Evolutionary conservation across 108 stramenopile genomes (phyloP), one percentile per base, ranked within the genome.

Genomic region (Discostella pseudostelligera): DNA sequence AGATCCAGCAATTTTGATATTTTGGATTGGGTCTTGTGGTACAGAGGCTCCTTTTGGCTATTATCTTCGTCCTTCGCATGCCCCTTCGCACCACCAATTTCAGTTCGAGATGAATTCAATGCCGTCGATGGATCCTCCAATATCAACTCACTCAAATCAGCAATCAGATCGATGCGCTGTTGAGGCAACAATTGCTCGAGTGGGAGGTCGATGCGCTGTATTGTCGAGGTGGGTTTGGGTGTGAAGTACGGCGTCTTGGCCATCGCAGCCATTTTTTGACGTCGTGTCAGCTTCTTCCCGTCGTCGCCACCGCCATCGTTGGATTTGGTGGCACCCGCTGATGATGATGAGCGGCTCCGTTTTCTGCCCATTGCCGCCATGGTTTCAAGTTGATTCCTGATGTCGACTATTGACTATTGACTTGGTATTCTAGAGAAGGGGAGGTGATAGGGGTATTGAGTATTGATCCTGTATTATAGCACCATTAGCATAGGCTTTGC

Each of bases 131-230:
- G 88, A 62, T 88, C 81, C 67, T 87, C 86, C 58, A 93, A 46
- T 8, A 93, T 81, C 10, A 82, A 61, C 65, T 93, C 92, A 62
- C 85, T 83, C 9, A 93, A 39, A 39, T 87, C 82, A 9, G 92
- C 92, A 64, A 93, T 89, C 26, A 88, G 62, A 40, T 89, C 87
- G 29, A 74, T 74, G 22, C 74, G 60, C 53, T 62, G 53, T 50
- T 75, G 74, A 6, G 74, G 74, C 56, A 68, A 61, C 49, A 75
- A 20, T n/a, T 46, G 16, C 11, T 65, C 67, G 24, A 68, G 17
- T n/a, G 67, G 61, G 29, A 56, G 35, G 46, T 67, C 67, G 3
- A 49, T 42, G 47, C 62, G 37, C 32, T 39, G 50, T 37, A 62
- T 63, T 1, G 61, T 11, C n/a, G 61, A 25, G 26, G 62, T 5